phyloP scores from a whole-genome alignment of 106 monocot genomes.

The Allium sativum region DNA sequence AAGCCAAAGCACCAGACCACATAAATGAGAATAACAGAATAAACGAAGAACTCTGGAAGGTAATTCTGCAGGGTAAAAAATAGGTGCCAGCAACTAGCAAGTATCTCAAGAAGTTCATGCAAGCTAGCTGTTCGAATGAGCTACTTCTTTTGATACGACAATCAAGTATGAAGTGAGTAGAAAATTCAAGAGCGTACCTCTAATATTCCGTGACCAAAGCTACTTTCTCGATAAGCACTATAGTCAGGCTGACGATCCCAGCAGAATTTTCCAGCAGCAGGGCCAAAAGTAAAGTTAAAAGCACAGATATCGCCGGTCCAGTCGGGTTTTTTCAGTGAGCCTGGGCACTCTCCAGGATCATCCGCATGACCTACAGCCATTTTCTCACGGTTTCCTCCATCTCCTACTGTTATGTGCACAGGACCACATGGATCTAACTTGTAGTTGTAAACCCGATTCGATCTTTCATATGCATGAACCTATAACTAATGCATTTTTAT shows the following conservation, averaged over 20 bases:
- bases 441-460: constrained; percentile 82
- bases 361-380: constrained; percentile 69
- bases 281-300: constrained; percentile 75
- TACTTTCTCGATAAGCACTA: constrained; percentile 57
- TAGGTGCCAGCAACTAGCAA: too few species aligned
- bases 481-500: constrained; percentile 1
- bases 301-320: constrained; percentile 49
- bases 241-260: constrained; percentile 58
- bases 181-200: constrained; percentile 34
- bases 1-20: too few species aligned
- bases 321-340: constrained; percentile 34
- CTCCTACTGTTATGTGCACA: constrained; percentile 65
- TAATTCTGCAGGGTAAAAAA: too few species aligned
- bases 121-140: too few species aligned
- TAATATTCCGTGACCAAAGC: constrained; percentile 76
- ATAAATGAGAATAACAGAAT: too few species aligned
- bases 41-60: too few species aligned
- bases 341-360: constrained; percentile 69
- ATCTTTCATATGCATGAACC: constrained; percentile 96
- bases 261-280: constrained; percentile 46
- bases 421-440: constrained; percentile 69
- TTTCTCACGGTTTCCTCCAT: constrained; percentile 86
- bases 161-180: too few species aligned
- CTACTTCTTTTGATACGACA: too few species aligned
- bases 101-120: too few species aligned